Evolutionary conservation across 2,329 filamentous ascomycete genomes (phyloP), one percentile per base, ranked within the genome.

Genomic region (Cordyceps cicadae): DNA sequence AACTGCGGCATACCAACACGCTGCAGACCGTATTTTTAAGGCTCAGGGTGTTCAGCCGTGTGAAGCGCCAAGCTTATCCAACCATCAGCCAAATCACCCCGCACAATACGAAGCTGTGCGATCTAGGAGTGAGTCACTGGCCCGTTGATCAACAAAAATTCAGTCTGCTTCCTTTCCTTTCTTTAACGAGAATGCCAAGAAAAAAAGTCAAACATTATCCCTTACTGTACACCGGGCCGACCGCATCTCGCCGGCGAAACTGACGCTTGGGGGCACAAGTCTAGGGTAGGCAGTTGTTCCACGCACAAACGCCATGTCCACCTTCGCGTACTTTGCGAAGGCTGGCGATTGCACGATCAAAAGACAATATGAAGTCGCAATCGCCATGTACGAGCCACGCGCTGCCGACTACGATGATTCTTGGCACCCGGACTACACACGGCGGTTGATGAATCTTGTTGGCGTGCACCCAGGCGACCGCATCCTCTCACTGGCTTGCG

Each of bases 401-500:
- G 43, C 24, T 41, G 14, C n/a, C 9, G 52, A 43, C 2, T 72
- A 74, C 53, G 69, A 74, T 50, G 63, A 70, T 41, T 73, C 70
- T 5, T 73, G 71, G 69, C 70, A 74, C 60, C 69, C 69, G 0
- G 65, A 64, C 3, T 74, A 70, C 56, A 70, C 67, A n/a, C 62
- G 58, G 26, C 66, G 71, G 12, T 70, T 74, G 62, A 68, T 71
- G 62, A 60, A 64, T 7, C 32, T 70, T 14, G 64, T 66, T 3
- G 62, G 66, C 6, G 49, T 72, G 17, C 59, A 62, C 15, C 52
- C 65, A 0, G 67, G 70, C n/a, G 62, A 72, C 45, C 64, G 62
- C 24, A 62, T 73, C 26, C 69, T 74, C 3, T 64, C 66, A 37
- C 67, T 72, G n/a, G 70, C 67, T 34, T 74, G 72, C 61, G 72